Conservation (phyloP, 805 yeast species). For the Helenozyma rhizophorensis region DNA sequence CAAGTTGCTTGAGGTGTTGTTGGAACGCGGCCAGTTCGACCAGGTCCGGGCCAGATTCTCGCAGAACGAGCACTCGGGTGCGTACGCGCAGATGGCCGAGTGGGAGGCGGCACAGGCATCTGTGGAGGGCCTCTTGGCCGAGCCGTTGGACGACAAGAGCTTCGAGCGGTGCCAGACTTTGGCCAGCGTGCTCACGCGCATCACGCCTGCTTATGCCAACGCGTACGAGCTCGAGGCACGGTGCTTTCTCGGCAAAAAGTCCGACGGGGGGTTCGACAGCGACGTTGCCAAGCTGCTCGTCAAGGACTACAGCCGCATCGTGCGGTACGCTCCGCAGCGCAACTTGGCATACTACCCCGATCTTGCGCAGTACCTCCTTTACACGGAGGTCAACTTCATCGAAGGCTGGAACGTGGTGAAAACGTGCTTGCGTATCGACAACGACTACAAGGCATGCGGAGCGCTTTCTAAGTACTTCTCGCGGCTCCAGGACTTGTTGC, state of each 20-base stretch:
- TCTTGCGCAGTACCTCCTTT: slow-evolving; percentile 34
- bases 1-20: slow-evolving; percentile 45
- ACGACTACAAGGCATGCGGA: slow-evolving; percentile 63
- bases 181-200: slow-evolving; percentile 11
- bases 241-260: too few species aligned
- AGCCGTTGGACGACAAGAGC: slow-evolving; percentile 1
- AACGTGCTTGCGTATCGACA: slow-evolving; percentile 72
- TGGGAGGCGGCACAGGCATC: slow-evolving; percentile 15
- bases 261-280: too few species aligned
- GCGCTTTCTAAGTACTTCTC: slow-evolving; percentile 49
- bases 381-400: slow-evolving; percentile 49
- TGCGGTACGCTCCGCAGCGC: slow-evolving; percentile 24
- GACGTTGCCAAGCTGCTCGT: neutral
- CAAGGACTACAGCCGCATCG: slow-evolving; percentile 22
- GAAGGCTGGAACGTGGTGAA: slow-evolving; percentile 49
- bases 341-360: slow-evolving; percentile 22
- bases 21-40: slow-evolving; percentile 50
- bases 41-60: slow-evolving; percentile 15
- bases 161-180: neutral
- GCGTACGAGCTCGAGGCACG: slow-evolving; percentile 27
- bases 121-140: slow-evolving; percentile 11
- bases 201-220: slow-evolving; percentile 42
- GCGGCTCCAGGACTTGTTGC: slow-evolving; percentile 39
- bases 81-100: slow-evolving; percentile 11
- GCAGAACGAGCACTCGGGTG: slow-evolving; percentile 7